Base-by-base conservation (phyloP, 1,284 basidiomycete genomes). In the Rhizoctonia solani region DNA sequence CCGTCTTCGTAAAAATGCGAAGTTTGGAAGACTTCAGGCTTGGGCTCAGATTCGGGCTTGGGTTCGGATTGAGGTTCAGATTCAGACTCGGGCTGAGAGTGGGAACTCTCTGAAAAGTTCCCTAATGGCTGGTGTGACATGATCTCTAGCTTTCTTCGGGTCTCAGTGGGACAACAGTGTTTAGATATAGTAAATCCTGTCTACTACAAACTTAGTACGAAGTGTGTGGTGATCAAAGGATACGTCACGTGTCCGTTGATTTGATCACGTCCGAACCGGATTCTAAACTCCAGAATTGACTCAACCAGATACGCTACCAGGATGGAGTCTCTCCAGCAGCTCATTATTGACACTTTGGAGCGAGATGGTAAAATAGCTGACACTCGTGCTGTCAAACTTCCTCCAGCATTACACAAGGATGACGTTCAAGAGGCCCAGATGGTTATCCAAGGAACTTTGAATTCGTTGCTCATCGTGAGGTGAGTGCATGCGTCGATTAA, bases 391-490 rank as follows among this genome's bases (percentile, higher is more conserved):
- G 82, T 96, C 34, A 75, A 81, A 32, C 79, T 93, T 66, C 87
- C 89, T n/a, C 87, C 86, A 30, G 81, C 88, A 72, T 79, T 81
- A 75, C 78, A 16, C 29, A 80, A 79, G 37, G 87, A 88, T 1
- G 76, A 81, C 16, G 83, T 86, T 63, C 85, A 87, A 75, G 88
- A 92, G 75, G 83, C 83, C 55, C 94, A 96, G 80, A 87, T 88
- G 72, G 81, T 82, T 66, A 85, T 97, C 73, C 87, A 95, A 66
- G 92, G 92, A 71, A 93, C 91, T 5, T 81, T 98, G 70, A 95
- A 95, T 78, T 95, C 92, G 55, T 81, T 98, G 68, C 80, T 84
- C 16, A 92, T 77, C 89, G 91, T 76, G 91, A 96, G 75, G 94
- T 92, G 75, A 71, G 86, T 80, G 25, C 34, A 63, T 69, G 68